These are phyloP conservation scores for Pulveroboletus frians DNA, from an alignment of 768 basidiomycete genomes.

Conservation along the genomic window DNA sequence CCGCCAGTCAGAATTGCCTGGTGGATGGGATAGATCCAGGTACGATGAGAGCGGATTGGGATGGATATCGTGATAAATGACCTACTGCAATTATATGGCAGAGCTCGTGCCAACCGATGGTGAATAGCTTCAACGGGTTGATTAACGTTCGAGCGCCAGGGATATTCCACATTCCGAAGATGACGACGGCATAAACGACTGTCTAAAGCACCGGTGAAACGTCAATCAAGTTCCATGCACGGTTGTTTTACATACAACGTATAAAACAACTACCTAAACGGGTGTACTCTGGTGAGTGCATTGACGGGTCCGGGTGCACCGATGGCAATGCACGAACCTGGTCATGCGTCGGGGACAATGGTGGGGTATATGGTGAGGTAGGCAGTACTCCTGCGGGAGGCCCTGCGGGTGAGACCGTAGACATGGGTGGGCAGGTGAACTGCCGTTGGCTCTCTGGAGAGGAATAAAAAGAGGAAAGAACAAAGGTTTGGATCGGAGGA, in stretches of 20 bases:
- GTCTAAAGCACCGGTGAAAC: constrained; percentile 42
- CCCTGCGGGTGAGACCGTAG: constrained; percentile 23
- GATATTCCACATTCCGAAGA: constrained; percentile 85
- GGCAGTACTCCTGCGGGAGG: constrained; percentile 33
- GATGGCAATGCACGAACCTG: constrained; percentile 46
- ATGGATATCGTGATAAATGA: constrained; percentile 12
- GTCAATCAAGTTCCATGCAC: constrained; percentile 4
- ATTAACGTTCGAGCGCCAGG: constrained; percentile 75
- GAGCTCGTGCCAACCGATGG: constrained; percentile 86
- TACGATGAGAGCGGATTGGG: constrained; percentile 4
- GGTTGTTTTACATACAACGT: constrained; percentile 52
- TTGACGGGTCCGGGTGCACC: constrained; percentile 15
- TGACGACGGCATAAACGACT: constrained; percentile 79
- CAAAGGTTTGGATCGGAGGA: constrained; percentile 13
- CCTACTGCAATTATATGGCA: constrained; percentile 76
- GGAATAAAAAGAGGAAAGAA: constrained; percentile 1
- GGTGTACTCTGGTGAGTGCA: constrained; percentile 18
- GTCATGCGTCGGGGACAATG: constrained; percentile 62
- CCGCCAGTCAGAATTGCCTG: constrained; percentile 80
- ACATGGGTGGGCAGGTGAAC: constrained; percentile 32
- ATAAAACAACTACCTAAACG: constrained; percentile 63
- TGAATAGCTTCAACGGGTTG: constrained; percentile 80
- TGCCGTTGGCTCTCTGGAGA: constrained; percentile 16
- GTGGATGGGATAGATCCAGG: not conserved
- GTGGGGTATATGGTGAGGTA: constrained; percentile 33